Base-by-base conservation (phyloP, 2,329 filamentous ascomycete species). In the Colletotrichum karsti region DNA sequence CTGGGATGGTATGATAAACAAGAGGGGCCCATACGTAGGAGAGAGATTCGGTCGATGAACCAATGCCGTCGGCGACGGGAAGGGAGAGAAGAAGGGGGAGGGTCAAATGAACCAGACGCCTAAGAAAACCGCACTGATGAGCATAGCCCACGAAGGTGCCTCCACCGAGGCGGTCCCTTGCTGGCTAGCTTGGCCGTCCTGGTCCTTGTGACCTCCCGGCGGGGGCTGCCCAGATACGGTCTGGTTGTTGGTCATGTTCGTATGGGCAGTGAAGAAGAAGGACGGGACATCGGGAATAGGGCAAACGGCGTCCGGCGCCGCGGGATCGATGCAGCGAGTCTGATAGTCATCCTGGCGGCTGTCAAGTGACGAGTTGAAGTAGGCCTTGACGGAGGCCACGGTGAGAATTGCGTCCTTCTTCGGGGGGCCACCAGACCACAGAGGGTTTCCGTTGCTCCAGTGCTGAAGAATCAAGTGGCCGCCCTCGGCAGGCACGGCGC, bases 381-480 rank as follows among this genome's bases (percentile, higher is more conserved):
- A 95, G 0, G 90, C 90, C 77, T 93, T 93, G 64, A 94, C 85
- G 74, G 94, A 94, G 39, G 84, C 87, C 24, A 95, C 84, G 7
- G 85, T 87, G 72, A 93, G 82, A 18, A 85, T 79, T 0, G 92
- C 88, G 73, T 94, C 90, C 35, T 82, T 70, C 0, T 72, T 71
- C 0, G 93, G 92, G 3, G 93, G 93, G 0, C 92, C 93, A 12
- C 84, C 89, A 42, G 90, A 92, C 93, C 93, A 95, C 2, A 82
- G 74, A 6, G 83, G 75, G 74, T 94, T 91, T 35, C 92, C 92
- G 72, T 94, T 95, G 76, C 91, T 93, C 92, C 92, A 90, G 77
- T 95, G 92, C 73, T 90, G 91, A 62, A 95, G 79, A 56, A 93
- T 88, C 44, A 95, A 76, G 74, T 91, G 88, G 1, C 93, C 93